A percentile compares a stretch with the other conserved stretches of the same genome.
phyloP scores from a whole-genome alignment of 2,329 filamentous ascomycete species.

The Bimuria novae-zelandiae region DNA sequence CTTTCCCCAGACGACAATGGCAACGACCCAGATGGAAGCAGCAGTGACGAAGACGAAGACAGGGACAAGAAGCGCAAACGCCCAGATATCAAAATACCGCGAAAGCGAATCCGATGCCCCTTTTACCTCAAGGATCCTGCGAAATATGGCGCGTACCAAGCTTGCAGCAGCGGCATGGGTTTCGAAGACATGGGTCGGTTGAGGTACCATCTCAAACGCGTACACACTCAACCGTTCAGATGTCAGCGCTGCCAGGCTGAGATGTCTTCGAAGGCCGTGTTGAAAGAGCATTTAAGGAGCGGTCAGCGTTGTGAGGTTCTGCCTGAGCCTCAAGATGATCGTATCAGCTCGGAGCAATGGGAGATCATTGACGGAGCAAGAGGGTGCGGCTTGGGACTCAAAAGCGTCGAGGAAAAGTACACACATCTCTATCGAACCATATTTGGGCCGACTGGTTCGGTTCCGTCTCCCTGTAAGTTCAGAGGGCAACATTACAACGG shows the following conservation, averaged over 20 bases:
- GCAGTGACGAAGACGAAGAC: neutral
- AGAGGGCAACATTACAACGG: too few species aligned
- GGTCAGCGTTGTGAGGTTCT: neutral
- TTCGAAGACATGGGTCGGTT: neutral
- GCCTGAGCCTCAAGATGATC: neutral
- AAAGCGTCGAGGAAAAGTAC: neutral
- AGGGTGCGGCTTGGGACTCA: too few species aligned
- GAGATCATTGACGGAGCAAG: neutral
- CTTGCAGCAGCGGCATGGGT: neutral
- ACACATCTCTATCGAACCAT: neutral
- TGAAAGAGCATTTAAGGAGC: neutral
- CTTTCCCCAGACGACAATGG: neutral
- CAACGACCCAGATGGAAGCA: neutral
- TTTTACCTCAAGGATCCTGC: neutral
- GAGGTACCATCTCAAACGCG: neutral
- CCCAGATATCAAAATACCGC: neutral
- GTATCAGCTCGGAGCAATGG: neutral
- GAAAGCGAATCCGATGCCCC: neutral
- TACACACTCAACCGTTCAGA: neutral
- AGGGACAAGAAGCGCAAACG: neutral
- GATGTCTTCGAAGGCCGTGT: neutral
- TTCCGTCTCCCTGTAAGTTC: neutral
- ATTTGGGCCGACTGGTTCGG: neutral
- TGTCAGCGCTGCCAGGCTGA: neutral
- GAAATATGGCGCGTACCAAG: neutral